These are phyloP conservation scores for Macrophomina phaseolina DNA, from an alignment of 2,329 filamentous ascomycete genomes.

Conservation along the genomic window DNA sequence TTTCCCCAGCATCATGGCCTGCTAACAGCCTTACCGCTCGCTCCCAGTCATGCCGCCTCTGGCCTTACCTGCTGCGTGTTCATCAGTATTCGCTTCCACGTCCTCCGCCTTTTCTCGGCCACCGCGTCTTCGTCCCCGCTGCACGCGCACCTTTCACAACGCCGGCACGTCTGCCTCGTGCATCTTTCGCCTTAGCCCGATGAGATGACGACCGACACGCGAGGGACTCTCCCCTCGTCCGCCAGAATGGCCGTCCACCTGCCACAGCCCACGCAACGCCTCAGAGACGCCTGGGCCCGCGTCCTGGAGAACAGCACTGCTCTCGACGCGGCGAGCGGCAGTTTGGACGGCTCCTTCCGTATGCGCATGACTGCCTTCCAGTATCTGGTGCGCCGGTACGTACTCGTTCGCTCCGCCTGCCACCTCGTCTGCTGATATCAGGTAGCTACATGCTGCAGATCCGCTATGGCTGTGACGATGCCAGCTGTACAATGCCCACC, in stretches of 20 bases:
- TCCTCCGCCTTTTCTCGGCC: background rate
- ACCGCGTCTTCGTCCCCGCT: background rate
- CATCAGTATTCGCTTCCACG: too few relatives aligned
- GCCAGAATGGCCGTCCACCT: conserved; percentile 4
- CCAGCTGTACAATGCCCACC: conserved; percentile 73
- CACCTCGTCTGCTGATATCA: conserved; percentile 23
- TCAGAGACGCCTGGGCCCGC: conserved; percentile 18
- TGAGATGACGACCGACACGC: conserved; percentile 26
- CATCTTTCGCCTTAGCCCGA: background rate
- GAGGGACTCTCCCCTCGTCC: conserved; percentile 23
- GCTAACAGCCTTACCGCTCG: conserved; percentile 7
- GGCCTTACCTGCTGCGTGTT: conserved; percentile 8
- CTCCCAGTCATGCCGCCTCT: conserved; percentile 13
- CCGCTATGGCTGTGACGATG: conserved; percentile 76
- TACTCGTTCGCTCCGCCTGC: conserved; percentile 24
- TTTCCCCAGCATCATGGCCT: background rate
- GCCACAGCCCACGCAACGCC: conserved; percentile 10
- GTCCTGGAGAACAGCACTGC: conserved; percentile 2
- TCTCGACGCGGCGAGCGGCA: background rate
- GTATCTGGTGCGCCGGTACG: conserved; percentile 39
- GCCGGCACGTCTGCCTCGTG: conserved; percentile 4
- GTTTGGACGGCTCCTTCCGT: background rate
- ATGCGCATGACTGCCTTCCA: conserved; percentile 34
- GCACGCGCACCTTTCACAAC: background rate
- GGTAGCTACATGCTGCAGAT: conserved; percentile 78